Evolutionary conservation across 352 stramenopile genomes (phyloP).

Genomic region (Globisporangium nagaii): DNA sequence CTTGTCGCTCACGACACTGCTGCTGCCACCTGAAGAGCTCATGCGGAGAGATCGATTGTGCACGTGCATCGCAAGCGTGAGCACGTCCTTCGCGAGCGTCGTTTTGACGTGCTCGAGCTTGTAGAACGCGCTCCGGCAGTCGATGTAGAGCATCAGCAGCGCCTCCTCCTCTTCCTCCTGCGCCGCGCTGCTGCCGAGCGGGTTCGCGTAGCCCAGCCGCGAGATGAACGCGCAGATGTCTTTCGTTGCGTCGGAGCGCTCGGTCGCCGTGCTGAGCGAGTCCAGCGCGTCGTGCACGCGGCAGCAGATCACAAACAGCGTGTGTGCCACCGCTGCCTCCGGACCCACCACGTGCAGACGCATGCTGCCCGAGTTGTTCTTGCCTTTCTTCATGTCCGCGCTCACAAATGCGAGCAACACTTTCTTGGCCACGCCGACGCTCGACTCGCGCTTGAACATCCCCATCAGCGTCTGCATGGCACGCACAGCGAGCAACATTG

Average conservation of each 20-base stretch:
- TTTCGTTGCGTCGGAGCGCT: constrained; percentile 45
- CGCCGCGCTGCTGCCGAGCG: constrained; percentile 1
- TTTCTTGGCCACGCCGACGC: constrained; percentile 78
- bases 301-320: constrained; percentile 81
- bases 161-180: constrained; percentile 73
- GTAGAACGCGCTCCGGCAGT: constrained; percentile 83
- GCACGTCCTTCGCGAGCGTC: constrained; percentile 46
- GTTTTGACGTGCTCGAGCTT: constrained; percentile 79
- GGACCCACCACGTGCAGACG: constrained; percentile 63
- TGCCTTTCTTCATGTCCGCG: constrained; percentile 7
- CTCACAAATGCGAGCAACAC: constrained; percentile 75
- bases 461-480: constrained; percentile 58
- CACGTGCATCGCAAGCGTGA: constrained; percentile 58
- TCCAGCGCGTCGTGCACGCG: constrained; percentile 82
- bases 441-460: constrained; percentile 82
- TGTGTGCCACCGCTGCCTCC: constrained; percentile 78
- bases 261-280: constrained; percentile 55
- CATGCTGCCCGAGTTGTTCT: constrained; percentile 25
- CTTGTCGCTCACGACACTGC: constrained; percentile 9
- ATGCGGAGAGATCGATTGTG: constrained; percentile 23
- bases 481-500: not conserved
- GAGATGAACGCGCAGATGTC: constrained; percentile 84
- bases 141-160: constrained; percentile 83
- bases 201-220: constrained; percentile 37
- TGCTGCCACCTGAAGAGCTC: not conserved